These are phyloP conservation scores for Cladosporium sp. DNA, from an alignment of 2,329 filamentous ascomycete species.

Conservation along the genomic window DNA sequence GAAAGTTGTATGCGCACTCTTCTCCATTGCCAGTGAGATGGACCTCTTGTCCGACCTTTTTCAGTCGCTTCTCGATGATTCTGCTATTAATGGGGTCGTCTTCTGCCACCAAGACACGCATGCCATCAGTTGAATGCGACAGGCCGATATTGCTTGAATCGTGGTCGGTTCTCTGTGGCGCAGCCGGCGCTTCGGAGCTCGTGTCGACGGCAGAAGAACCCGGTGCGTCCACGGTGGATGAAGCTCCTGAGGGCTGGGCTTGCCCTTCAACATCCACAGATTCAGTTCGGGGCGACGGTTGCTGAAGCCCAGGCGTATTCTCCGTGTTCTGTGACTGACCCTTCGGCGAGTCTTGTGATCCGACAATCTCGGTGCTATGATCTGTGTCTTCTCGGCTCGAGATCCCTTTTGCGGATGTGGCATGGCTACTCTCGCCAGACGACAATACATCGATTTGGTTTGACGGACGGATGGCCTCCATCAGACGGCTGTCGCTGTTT, in stretches of 20 bases:
- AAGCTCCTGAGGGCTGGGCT: constrained; percentile 27
- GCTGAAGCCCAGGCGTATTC: too few species aligned
- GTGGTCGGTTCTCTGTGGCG: neutral
- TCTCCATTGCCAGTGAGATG: constrained; percentile 75
- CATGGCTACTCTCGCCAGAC: neutral
- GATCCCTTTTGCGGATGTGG: neutral
- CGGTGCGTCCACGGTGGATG: constrained; percentile 43
- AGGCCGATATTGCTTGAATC: constrained; percentile 8
- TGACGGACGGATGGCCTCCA: constrained; percentile 66
- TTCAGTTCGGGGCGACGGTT: too few species aligned
- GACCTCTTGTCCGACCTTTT: constrained; percentile 69
- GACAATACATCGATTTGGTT: constrained; percentile 30
- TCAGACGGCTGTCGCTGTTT: constrained; percentile 45
- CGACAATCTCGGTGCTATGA: too few species aligned
- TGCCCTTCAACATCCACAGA: constrained; percentile 39
- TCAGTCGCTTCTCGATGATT: constrained; percentile 73
- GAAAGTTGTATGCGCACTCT: constrained; percentile 70
- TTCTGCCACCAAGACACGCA: constrained; percentile 74
- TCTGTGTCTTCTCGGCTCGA: too few species aligned
- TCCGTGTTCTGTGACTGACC: too few species aligned
- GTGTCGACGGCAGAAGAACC: constrained; percentile 14
- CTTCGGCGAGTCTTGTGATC: too few species aligned
- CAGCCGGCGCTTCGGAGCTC: neutral
- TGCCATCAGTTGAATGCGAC: constrained; percentile 34
- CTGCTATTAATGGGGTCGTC: constrained; percentile 85